A percentile compares a stretch with the other conserved stretches of the same genome.
phyloP scores from a whole-genome alignment of 2,329 filamentous ascomycete genomes.

The Ceratocystis cacaofunesta region DNA sequence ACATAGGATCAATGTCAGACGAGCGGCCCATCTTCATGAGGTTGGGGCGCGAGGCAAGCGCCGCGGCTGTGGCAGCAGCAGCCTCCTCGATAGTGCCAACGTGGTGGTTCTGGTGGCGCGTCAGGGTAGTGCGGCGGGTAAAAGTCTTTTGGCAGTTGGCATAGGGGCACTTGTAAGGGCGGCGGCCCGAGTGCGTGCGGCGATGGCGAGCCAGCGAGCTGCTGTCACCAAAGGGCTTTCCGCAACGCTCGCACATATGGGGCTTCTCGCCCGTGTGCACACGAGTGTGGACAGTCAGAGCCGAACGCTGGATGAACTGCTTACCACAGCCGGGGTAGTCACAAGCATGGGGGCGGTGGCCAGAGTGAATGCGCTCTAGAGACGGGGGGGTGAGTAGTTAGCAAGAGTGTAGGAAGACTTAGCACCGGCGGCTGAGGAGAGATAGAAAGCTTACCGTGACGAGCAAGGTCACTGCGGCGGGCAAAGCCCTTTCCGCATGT shows the following conservation, averaged over 20 bases:
- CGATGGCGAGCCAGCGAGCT: slow-evolving; percentile 87
- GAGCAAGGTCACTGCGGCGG: slow-evolving; percentile 77
- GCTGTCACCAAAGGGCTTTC: slow-evolving; percentile 95
- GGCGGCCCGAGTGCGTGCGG: slow-evolving; percentile 85
- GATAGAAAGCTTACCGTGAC: slow-evolving; percentile 57
- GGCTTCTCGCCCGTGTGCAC: slow-evolving; percentile 98
- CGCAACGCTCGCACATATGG: slow-evolving; percentile 91
- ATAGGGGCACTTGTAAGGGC: slow-evolving; percentile 94
- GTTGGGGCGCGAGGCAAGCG: slow-evolving; percentile 45
- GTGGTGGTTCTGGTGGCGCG: slow-evolving; percentile 89
- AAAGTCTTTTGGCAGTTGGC: slow-evolving; percentile 98
- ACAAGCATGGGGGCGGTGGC: slow-evolving; percentile 80
- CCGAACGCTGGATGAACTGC: slow-evolving; percentile 92
- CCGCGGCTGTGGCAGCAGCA: slow-evolving; percentile 73
- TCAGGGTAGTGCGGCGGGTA: slow-evolving; percentile 85
- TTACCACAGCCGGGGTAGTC: slow-evolving; percentile 81
- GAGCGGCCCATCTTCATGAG: slow-evolving; percentile 31
- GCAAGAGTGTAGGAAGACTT: slow-evolving; percentile 9
- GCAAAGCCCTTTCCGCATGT: slow-evolving; percentile 89
- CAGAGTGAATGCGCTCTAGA: slow-evolving; percentile 90
- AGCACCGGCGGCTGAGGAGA: too few relatives aligned
- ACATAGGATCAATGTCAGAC: slow-evolving; percentile 57
- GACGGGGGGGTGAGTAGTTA: slow-evolving; percentile 18
- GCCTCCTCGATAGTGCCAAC: slow-evolving; percentile 91
- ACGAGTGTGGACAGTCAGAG: slow-evolving; percentile 84